phyloP scores from a whole-genome alignment of 495 filamentous ascomycete genomes.

The Annulohypoxylon bovei region DNA sequence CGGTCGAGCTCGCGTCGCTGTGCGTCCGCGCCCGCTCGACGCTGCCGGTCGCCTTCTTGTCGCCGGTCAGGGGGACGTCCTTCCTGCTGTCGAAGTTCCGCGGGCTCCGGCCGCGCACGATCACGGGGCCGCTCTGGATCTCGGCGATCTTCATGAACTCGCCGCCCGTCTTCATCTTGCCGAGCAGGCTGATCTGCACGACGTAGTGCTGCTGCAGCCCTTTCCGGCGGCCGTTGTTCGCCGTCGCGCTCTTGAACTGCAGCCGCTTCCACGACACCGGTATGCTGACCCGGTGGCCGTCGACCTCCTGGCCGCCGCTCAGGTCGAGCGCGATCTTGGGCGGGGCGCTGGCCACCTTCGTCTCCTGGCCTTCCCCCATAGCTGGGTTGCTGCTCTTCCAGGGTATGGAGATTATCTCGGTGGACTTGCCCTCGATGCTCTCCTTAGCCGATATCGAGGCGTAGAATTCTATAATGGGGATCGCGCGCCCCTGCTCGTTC shows the following conservation, averaged over 20 bases:
- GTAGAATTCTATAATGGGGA: conserved; percentile 77
- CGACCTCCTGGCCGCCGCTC: conserved; percentile 70
- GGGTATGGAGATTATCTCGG: conserved; percentile 91
- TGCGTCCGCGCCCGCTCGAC: conserved; percentile 44
- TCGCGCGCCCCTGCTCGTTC: conserved; percentile 80
- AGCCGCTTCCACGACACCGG: conserved; percentile 90
- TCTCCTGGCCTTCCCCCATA: conserved; percentile 60
- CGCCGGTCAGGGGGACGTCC: conserved; percentile 69
- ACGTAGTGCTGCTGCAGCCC: conserved; percentile 77
- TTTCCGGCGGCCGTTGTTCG: conserved; percentile 80
- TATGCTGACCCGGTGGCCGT: conserved; percentile 78
- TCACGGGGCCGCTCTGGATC: conserved; percentile 71
- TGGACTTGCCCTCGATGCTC: conserved; percentile 85
- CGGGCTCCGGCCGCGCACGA: conserved; percentile 74
- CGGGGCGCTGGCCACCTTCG: conserved; percentile 60
- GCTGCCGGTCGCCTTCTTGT: conserved; percentile 46
- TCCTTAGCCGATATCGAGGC: conserved; percentile 87
- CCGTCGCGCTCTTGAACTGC: conserved; percentile 92
- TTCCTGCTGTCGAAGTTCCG: conserved; percentile 75
- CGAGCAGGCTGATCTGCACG: conserved; percentile 70
- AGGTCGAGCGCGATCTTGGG: conserved; percentile 76
- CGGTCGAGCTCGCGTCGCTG: conserved; percentile 41
- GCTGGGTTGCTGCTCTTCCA: conserved; percentile 83
- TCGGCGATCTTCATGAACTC: conserved; percentile 68
- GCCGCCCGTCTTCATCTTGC: conserved; percentile 68